Evolutionary conservation across 768 basidiomycete genomes (phyloP).

Genomic region (Leucosporidium creatinivorum): DNA sequence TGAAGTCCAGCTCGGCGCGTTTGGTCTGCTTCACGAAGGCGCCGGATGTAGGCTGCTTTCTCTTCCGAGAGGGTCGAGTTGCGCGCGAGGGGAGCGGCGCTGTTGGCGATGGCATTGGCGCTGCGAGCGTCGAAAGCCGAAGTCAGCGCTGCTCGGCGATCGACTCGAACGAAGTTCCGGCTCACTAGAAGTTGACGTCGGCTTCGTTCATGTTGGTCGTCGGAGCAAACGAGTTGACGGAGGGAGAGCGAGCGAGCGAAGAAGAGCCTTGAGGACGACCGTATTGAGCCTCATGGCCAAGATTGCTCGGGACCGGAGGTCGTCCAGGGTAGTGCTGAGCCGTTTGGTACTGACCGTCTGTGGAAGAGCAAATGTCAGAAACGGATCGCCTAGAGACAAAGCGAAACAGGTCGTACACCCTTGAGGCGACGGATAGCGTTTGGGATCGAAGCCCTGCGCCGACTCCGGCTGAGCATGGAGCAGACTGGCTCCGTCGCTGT

Average conservation of each 20-base stretch:
- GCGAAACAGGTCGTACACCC: too few species aligned
- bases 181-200: slow-evolving; percentile 11
- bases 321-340: too few species aligned
- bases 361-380: too few species aligned
- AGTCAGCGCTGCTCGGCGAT: not conserved
- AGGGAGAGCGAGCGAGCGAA: slow-evolving; percentile 9
- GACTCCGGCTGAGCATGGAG: not conserved
- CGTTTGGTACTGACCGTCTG: not conserved
- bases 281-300: not conserved
- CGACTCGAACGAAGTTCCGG: not conserved
- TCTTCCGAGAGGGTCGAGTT: slow-evolving; percentile 3
- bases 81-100: not conserved
- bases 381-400: too few species aligned
- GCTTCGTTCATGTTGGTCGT: slow-evolving; percentile 13
- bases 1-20: not conserved
- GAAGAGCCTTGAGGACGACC: not conserved
- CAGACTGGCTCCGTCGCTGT: not conserved
- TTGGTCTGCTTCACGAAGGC: slow-evolving; percentile 10
- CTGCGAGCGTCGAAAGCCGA: not conserved
- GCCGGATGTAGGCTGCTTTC: slow-evolving; percentile 22
- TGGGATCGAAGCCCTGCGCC: not conserved
- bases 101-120: slow-evolving; percentile 12
- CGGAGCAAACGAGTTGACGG: slow-evolving; percentile 22
- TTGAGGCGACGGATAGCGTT: not conserved
- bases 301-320: not conserved